Evolutionary conservation across 2,329 filamentous ascomycete species (phyloP), one percentile per base, ranked within the genome.

Genomic region (Stachybotrys elegans): DNA sequence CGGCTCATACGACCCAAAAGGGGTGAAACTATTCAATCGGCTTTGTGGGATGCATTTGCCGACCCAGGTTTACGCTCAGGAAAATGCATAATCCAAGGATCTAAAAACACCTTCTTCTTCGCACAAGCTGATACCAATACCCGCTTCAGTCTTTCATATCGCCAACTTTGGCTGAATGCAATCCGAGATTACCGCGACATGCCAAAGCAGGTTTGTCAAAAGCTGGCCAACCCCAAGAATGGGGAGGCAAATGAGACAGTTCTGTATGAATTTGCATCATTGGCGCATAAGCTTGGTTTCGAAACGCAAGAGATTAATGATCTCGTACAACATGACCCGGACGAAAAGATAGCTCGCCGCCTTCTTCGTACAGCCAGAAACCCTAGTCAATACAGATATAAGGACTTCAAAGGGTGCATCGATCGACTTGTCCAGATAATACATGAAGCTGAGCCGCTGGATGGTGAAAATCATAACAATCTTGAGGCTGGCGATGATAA

Each of bases 91-190:
- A 40, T 49, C 12, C 35, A 49, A 38, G 40, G 32, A 32, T 47
- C 45, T 22, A 40, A 21, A 21, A 38, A 35, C 6, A 36, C 41
- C 6, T 41, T 43, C 17, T 23, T 17, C 22, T 23, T 35, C 29
- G 20, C 38, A 11, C 43, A 27, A 7, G 44, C 22, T 22, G 23
- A 42, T 27, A 23, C 34, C 19, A 31, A 34, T 29, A 42, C 35
- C 16, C 44, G 35, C 21, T 46, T 50, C 42, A 40, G 47, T 20
- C 13, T 50, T 34, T 27, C 25, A 22, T 50, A 42, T 35, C 29
- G 46, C 29, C 32, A 46, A 29, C 38, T 50, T 5, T 50, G 39
- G 48, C 45, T 50, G 11, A 36, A 40, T 35, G 39, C 43, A 17
- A 43, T 50, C 9, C 43, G 42, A 12, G 43, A 50, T 25, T 40